Base-by-base conservation (phyloP, 169 alveolate species). In the Plasmodium relictum region DNA sequence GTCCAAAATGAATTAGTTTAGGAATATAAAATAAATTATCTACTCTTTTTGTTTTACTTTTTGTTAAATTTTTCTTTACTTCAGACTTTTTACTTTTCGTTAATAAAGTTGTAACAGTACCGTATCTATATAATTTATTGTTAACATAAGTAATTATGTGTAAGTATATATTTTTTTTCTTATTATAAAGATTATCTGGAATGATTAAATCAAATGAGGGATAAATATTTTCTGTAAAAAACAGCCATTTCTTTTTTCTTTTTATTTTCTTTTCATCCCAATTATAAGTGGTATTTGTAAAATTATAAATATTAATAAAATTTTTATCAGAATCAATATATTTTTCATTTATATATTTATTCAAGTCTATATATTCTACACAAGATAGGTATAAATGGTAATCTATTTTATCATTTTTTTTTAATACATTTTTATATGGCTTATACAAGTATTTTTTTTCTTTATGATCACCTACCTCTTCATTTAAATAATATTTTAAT, bases 311-410 rank as follows among this genome's bases (percentile, higher is more conserved):
- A 12, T 66, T 78, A 20, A 78, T 78, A 65, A 65, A 78, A 37
- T 50, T 45, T 78, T 65, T 39, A 50, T 78, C 73, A 2, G 63
- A 24, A 7, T 78, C 50, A 26, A 78, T 26, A 58, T 62, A 62
- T 48, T 63, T 78, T 50, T 66, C 89, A 44, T 65, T 26, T 22
- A 41, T 42, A 70, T 78, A 66, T 62, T 50, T 54, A 58, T 78
- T 78, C 56, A 78, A 31, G 42, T 78, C 78, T n/a, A 78, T 78
- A 45, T 78, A 12, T 63, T 78, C 78, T 78, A 45, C 76, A 63
- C 74, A 78, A 8, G 89, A 78, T 44, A 78, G n/a, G 56, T 78
- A 78, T 24, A 78, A 56, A 69, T 78, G 89, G 39, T 78, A 78
- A 65, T 78, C 78, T 39, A 78, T 41, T 62, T n/a, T 78, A 42